These are phyloP conservation scores for Kazachstania psychrophila DNA, from an alignment of 805 yeast species.

Conservation along the genomic window DNA sequence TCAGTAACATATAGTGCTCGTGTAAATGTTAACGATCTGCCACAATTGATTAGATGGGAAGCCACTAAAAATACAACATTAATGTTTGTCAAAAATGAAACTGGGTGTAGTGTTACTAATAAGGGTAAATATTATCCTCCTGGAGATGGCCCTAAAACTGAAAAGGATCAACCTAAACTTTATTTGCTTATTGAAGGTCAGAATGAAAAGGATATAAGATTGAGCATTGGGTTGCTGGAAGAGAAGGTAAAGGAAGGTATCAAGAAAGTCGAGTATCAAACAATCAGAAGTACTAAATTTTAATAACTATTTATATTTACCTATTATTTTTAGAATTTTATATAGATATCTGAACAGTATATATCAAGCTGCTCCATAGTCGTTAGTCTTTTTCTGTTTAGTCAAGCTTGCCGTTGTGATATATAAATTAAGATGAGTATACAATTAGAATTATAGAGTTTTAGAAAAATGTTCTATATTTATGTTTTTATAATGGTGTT, in stretches of 20 bases:
- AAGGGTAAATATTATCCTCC: constrained; percentile 70
- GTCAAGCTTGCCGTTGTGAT: not conserved
- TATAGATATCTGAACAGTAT: no score
- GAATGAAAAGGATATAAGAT: constrained; percentile 45
- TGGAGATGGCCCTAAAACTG: constrained; percentile 44
- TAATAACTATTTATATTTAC: constrained; percentile 8
- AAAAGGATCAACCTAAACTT: constrained; percentile 60
- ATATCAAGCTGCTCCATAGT: no score
- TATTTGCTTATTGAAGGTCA: constrained; percentile 72
- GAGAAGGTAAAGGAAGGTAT: constrained; percentile 49
- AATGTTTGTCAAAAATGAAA: constrained; percentile 54
- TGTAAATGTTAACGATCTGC: constrained; percentile 74
- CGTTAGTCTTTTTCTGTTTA: no score
- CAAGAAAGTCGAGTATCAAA: constrained; percentile 39
- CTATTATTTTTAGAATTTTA: not conserved
- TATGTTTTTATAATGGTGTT: not conserved
- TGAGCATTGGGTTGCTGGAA: constrained; percentile 51
- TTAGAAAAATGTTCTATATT: not conserved
- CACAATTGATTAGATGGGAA: constrained; percentile 71
- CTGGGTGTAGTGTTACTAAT: constrained; percentile 68
- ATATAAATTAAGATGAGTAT: not conserved
- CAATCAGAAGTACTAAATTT: constrained; percentile 41
- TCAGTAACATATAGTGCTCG: constrained; percentile 51
- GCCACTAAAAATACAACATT: constrained; percentile 61
- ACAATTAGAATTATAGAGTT: not conserved